Evolutionary conservation across 768 basidiomycete species (phyloP).

Genomic region (Suillus spraguei): DNA sequence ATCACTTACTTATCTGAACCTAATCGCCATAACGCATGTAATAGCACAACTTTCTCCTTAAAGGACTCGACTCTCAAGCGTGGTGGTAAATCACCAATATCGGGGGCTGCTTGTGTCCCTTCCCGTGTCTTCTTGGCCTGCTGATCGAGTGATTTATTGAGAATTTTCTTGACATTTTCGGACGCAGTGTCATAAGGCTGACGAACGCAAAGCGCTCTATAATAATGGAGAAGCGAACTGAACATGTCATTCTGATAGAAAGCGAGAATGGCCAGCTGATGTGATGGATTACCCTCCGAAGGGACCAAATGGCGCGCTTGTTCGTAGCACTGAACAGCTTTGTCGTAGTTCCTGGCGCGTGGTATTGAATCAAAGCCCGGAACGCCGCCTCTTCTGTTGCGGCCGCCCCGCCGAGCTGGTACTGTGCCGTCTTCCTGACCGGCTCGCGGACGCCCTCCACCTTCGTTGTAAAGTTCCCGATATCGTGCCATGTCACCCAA

Average conservation of each 20-base stretch:
- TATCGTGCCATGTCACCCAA: conserved; percentile 95
- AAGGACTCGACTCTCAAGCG: conserved; percentile 61
- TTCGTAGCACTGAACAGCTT: conserved; percentile 81
- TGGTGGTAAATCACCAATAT: conserved; percentile 43
- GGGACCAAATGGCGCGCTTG: conserved; percentile 84
- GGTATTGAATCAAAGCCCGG: conserved; percentile 46
- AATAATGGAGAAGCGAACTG: conserved; percentile 80
- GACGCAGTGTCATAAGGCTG: conserved; percentile 86
- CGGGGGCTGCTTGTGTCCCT: conserved; percentile 32
- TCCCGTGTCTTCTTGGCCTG: conserved; percentile 52
- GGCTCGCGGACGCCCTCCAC: conserved; percentile 61
- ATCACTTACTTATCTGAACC: conserved; percentile 55
- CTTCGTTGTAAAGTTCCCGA: conserved; percentile 85
- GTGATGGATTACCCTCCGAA: conserved; percentile 90
- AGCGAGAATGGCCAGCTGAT: conserved; percentile 93
- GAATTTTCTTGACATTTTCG: conserved; percentile 78
- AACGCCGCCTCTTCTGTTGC: conserved; percentile 51
- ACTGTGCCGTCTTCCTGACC: conserved; percentile 64
- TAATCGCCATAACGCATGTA: conserved; percentile 76
- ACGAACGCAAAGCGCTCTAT: conserved; percentile 85
- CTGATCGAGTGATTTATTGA: conserved; percentile 66
- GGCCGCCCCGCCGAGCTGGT: conserved; percentile 40
- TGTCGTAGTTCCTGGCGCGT: conserved; percentile 69
- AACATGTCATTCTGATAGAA: conserved; percentile 87
- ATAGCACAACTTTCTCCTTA: conserved; percentile 71